Conservation (phyloP, 202 grass and related monocot genomes). For the Elaeis oleifera region DNA sequence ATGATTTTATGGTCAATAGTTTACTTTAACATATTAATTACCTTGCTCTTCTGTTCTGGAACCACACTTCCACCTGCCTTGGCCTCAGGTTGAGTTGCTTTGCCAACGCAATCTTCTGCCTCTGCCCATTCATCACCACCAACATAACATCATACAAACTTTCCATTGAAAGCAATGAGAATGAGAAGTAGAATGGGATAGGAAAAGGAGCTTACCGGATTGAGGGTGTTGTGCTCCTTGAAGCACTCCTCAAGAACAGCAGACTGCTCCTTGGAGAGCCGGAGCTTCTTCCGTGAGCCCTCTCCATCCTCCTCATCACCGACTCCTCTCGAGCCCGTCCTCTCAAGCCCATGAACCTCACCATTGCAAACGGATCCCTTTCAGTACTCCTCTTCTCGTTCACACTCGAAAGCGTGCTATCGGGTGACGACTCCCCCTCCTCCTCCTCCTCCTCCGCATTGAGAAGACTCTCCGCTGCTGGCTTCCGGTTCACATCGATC, state of each 20-base stretch:
- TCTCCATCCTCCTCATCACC: constrained; percentile 28
- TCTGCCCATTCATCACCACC: constrained; percentile 28
- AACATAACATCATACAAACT: neutral
- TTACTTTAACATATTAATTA: constrained; percentile 5
- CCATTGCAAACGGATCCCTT: neutral
- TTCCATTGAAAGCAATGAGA: neutral
- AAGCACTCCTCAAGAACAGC: constrained; percentile 89
- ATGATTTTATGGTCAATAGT: neutral
- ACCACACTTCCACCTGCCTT: constrained; percentile 97
- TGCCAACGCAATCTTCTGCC: constrained; percentile 78
- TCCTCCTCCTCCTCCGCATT: constrained; percentile 29
- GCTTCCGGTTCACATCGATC: constrained; percentile 64
- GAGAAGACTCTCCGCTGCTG: constrained; percentile 14
- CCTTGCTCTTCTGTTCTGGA: constrained; percentile 92
- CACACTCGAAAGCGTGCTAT: constrained; percentile 83
- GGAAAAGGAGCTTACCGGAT: constrained; percentile 48
- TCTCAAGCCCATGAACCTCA: neutral
- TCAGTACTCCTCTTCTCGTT: constrained; percentile 40
- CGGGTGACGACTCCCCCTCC: constrained; percentile 58
- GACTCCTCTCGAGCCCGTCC: constrained; percentile 33
- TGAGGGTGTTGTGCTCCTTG: constrained; percentile 93
- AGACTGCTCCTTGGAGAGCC: constrained; percentile 77
- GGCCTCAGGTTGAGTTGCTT: constrained; percentile 72
- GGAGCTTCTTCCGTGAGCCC: constrained; percentile 89
- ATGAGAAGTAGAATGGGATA: neutral